Base-by-base conservation (phyloP, 768 basidiomycete genomes). In the Agrocybe praecox region DNA sequence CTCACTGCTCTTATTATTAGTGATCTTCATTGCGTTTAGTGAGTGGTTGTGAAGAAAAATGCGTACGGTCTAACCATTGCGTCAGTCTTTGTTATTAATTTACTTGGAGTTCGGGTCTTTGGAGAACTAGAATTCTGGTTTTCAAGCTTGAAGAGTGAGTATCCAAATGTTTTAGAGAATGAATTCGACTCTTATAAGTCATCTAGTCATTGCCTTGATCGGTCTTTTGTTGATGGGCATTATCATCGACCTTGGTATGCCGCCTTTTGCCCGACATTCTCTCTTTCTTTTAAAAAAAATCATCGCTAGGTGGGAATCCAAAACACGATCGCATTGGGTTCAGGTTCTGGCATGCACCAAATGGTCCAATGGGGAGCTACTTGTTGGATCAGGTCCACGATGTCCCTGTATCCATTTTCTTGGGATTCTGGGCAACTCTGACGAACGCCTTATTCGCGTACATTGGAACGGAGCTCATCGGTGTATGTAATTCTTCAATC, bases 111-210 rank as follows among this genome's bases (percentile, higher is more conserved):
- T 19, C 80, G 83, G 1, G 78, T 87, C 6, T 89, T 89, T 56
- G 86, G 87, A 50, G 87, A 90, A 65, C 72, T 88, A n/a, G 86
- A 88, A 65, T 89, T 88, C 70, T 88, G 86, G 86, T 81, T 83
- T 63, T 87, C 85, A 54, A 81, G 83, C 53, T 77, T 92, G 68
- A 90, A 92, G 69, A 79, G 91, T 66, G 57, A 14, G 67, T 77
- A 22, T 70, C 74, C 14, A 68, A 76, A 19, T n/a, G n/a, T n/a
- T n/a, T n/a, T n/a, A n/a, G n/a, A n/a, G n/a, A n/a, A n/a, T n/a
- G n/a, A n/a, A n/a, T n/a, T n/a, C n/a, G n/a, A n/a, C n/a, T n/a
- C n/a, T n/a, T n/a, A n/a, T n/a, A n/a, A n/a, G n/a, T n/a, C n/a
- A n/a, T 50, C 7, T 21, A 80, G 79, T 80, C 49, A 61, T 80